phyloP scores from a whole-genome alignment of 768 basidiomycete species.

The Tulasnella sp. region DNA sequence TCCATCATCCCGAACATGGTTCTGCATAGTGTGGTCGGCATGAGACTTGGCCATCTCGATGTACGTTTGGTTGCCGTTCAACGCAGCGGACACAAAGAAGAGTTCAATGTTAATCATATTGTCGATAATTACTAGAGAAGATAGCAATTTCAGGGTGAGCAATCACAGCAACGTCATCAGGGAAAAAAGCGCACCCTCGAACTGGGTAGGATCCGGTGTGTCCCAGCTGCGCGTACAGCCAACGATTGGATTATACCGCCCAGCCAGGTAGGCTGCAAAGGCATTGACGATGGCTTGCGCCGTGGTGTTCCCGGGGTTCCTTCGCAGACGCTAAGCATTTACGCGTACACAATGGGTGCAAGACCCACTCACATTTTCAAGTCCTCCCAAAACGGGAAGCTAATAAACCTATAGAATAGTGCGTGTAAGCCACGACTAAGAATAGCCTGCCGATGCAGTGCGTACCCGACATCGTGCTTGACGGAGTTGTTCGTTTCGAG shows the following conservation, averaged over 20 bases:
- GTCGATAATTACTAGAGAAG: constrained; percentile 20
- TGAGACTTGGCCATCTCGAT: constrained; percentile 22
- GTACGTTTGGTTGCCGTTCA: constrained; percentile 17
- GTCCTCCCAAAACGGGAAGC: constrained; percentile 18
- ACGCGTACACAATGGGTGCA: not conserved
- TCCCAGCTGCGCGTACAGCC: constrained; percentile 21
- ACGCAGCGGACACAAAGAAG: constrained; percentile 3
- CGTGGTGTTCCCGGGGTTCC: constrained; percentile 16
- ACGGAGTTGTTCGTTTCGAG: constrained; percentile 12
- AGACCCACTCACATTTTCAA: constrained; percentile 13
- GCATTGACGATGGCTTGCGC: constrained; percentile 13
- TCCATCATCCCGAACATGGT: constrained; percentile 20
- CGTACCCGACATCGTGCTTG: constrained; percentile 18
- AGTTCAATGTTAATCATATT: constrained; percentile 22
- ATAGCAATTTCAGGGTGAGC: not conserved
- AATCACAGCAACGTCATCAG: not conserved
- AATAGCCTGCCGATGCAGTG: not conserved
- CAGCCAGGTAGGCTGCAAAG: constrained; percentile 18
- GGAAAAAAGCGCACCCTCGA: not conserved
- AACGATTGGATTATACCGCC: constrained; percentile 16
- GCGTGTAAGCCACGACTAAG: not conserved
- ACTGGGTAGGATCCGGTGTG: constrained; percentile 10
- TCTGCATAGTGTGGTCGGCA: constrained; percentile 22
- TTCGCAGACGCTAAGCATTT: not conserved
- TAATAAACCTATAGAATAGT: constrained; percentile 13